These are phyloP conservation scores for Colletotrichum destructivum DNA, from an alignment of 2,329 filamentous ascomycete species.

Conservation along the genomic window DNA sequence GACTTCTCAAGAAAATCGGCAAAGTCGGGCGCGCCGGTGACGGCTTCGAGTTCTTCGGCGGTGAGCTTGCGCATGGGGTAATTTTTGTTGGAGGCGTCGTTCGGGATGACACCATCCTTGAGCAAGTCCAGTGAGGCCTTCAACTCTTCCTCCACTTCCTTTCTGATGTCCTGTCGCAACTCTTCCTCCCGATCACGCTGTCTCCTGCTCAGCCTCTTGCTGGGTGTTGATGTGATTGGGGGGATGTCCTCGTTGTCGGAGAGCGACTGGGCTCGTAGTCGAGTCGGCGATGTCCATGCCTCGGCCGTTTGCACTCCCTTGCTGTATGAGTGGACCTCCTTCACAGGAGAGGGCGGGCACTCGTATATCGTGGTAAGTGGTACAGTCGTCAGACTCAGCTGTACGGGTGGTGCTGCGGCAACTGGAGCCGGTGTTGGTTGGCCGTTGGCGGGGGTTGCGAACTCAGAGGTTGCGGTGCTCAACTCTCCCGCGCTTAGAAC, in stretches of 20 bases:
- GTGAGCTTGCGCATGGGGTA: slow-evolving; percentile 87
- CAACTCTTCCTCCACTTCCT: slow-evolving; percentile 94
- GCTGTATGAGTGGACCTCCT: slow-evolving; percentile 95
- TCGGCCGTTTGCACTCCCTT: slow-evolving; percentile 95
- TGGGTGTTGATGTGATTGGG: slow-evolving; percentile 71
- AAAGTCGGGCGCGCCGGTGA: slow-evolving; percentile 94
- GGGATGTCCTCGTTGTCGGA: slow-evolving; percentile 75
- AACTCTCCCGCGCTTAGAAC: slow-evolving; percentile 86
- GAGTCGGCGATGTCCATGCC: slow-evolving; percentile 74
- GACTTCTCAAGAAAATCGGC: slow-evolving; percentile 95
- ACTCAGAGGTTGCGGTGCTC: slow-evolving; percentile 81
- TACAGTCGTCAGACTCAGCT: slow-evolving; percentile 79
- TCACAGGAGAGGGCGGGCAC: slow-evolving; percentile 80
- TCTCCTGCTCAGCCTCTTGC: slow-evolving; percentile 83
- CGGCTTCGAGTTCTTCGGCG: slow-evolving; percentile 88
- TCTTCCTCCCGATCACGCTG: slow-evolving; percentile 91
- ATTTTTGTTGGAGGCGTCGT: slow-evolving; percentile 62
- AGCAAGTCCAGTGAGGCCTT: slow-evolving; percentile 77
- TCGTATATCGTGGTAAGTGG: slow-evolving; percentile 86
- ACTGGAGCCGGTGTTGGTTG: slow-evolving; percentile 53
- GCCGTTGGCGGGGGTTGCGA: slow-evolving; percentile 62
- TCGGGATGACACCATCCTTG: slow-evolving; percentile 64
- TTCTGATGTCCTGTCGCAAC: slow-evolving; percentile 84
- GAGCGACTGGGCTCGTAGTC: slow-evolving; percentile 69
- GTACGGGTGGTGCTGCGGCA: slow-evolving; percentile 62